Percentiles rank a stretch among this genome's conserved stretches.
Conservation (phyloP, 1,284 basidiomycete genomes). For the Athelia psychrophila region DNA sequence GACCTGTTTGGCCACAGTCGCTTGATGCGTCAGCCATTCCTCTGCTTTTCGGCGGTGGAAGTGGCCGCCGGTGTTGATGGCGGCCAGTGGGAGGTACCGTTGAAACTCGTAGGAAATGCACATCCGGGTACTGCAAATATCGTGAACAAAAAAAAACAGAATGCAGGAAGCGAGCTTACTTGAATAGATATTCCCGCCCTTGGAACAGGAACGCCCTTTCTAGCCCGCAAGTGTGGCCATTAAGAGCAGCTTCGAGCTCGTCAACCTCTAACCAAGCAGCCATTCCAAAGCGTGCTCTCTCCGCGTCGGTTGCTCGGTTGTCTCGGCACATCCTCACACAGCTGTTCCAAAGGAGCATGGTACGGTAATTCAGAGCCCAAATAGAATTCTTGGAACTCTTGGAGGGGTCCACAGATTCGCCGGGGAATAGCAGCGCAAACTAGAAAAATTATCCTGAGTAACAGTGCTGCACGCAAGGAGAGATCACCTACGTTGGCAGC, state of each 20-base stretch:
- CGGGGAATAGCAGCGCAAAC: conserved; percentile 70
- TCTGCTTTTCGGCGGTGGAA: conserved; percentile 64
- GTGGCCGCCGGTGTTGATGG: conserved; percentile 46
- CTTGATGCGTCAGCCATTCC: conserved; percentile 71
- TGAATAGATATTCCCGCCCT: conserved; percentile 72
- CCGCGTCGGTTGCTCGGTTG: conserved; percentile 33
- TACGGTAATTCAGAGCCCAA: conserved; percentile 69
- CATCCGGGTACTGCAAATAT: conserved; percentile 55
- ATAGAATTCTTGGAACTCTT: conserved; percentile 58
- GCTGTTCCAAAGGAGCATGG: conserved; percentile 68
- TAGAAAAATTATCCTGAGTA: conserved; percentile 22
- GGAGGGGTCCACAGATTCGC: conserved; percentile 41
- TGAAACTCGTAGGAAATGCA: conserved; percentile 69
- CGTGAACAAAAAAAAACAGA: conserved; percentile 3
- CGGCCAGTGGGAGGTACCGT: conserved; percentile 57
- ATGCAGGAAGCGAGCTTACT: conserved; percentile 44
- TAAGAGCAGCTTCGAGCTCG: conserved; percentile 57
- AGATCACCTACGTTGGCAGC: conserved; percentile 57
- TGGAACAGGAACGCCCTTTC: conserved; percentile 67
- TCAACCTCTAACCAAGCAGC: conserved; percentile 73
- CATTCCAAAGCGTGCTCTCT: conserved; percentile 61
- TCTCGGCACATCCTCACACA: conserved; percentile 60
- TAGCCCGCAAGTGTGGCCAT: conserved; percentile 61
- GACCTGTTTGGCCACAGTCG: conserved; percentile 54
- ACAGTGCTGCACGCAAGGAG: neutral